Evolutionary conservation across 2,329 filamentous ascomycete genomes (phyloP).

Genomic region (Penicillium sp.): DNA sequence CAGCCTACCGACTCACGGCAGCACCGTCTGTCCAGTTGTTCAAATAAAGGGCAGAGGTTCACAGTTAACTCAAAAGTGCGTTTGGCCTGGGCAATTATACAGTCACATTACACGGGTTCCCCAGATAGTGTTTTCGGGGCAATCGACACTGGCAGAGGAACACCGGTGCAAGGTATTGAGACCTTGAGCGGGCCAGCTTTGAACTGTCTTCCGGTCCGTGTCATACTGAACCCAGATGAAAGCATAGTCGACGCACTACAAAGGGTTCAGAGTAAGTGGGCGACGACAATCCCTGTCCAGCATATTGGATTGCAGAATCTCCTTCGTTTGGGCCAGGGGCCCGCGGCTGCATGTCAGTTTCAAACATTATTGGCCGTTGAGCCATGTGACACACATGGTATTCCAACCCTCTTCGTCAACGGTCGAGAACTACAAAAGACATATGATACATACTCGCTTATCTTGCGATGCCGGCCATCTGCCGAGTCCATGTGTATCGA

Average conservation of each 20-base stretch:
- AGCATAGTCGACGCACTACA: neutral
- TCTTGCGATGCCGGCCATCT: constrained; percentile 14
- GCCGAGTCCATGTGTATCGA: constrained; percentile 8
- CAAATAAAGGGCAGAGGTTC: neutral
- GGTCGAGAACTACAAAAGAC: constrained; percentile 2
- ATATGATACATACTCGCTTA: constrained; percentile 16
- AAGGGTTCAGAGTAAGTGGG: neutral
- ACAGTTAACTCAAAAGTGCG: constrained; percentile 18
- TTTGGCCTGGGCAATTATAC: constrained; percentile 17
- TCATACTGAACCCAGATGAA: neutral
- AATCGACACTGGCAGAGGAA: constrained; percentile 6
- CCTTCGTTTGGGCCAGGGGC: constrained; percentile 17
- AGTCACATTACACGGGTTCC: constrained; percentile 12
- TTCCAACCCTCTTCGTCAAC: constrained; percentile 11
- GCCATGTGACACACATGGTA: constrained; percentile 10
- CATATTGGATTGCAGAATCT: constrained; percentile 24
- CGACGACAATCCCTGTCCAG: neutral
- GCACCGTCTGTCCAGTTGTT: constrained; percentile 7
- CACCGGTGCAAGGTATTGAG: neutral
- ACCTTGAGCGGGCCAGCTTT: neutral
- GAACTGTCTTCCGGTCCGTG: neutral
- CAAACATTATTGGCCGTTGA: constrained; percentile 23
- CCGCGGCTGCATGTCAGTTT: constrained; percentile 22
- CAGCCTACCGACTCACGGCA: neutral
- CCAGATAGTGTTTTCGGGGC: constrained; percentile 4